Base-by-base conservation (phyloP, 2,329 filamentous ascomycete species). In the Iodosphaeria phyllophila region DNA sequence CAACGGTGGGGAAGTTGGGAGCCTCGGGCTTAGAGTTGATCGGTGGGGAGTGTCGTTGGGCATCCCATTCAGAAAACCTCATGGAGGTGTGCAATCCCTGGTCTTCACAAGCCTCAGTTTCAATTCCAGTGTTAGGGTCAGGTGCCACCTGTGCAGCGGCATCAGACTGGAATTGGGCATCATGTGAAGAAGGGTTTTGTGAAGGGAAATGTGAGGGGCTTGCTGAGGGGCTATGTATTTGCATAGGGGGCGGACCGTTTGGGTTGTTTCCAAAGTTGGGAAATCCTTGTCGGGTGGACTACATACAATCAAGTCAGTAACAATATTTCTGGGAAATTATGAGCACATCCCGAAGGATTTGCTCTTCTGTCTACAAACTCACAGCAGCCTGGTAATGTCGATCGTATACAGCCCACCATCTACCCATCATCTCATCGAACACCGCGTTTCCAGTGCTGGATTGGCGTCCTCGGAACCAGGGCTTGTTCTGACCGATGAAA, bases 401-500 rank as follows among this genome's bases (percentile, higher is more conserved):
- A 50, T 95, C 86, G 45, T 92, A 92, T 20, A 92, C 77, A 22
- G 82, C 69, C 86, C 86, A 98, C 89, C 89, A 98, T 41, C 71
- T 68, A 30, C 71, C 74, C 20, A 83, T 54, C 56, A 95, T 74
- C 50, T 93, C 77, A 42, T 79, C 73, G 45, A 84, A 92, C 1
- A 76, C 72, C 3, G 62, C 62, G 23, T 54, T 52, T 16, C 64
- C 65, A 23, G 54, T 54, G 26, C 56, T 53, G 6, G 58, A 53
- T 23, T 61, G 43, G 35, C 73, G 61, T 18, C 71, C 72, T 30
- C 68, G 52, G 13, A 64, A 63, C 89, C 89, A 98, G 0, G 89
- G 89, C 54, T 98, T 98, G 28, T 79, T 64, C 30, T 72, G 53
- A 20, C 89, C 89, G 40, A 98, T 95, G 50, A 93, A 98, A 52